phyloP scores from a whole-genome alignment of 352 stramenopile species.

The Phytophthora macrochlamydospora region DNA sequence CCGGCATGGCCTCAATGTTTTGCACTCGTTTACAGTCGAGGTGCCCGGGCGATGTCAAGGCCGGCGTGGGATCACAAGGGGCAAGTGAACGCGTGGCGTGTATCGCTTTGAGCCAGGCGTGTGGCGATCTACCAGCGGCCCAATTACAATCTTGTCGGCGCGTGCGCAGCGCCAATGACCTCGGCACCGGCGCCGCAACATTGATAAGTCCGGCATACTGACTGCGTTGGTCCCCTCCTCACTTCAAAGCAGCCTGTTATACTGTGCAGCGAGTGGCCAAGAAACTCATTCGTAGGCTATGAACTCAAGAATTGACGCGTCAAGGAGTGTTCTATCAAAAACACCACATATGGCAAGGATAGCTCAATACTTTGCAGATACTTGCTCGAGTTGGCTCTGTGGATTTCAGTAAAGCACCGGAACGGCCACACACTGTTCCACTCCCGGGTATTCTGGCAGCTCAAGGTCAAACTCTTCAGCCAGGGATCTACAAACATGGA shows the following conservation, averaged over 20 bases:
- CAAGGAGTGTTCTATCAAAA: too few relatives aligned
- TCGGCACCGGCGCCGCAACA: constrained; percentile 10
- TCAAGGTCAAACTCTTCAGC: constrained; percentile 70
- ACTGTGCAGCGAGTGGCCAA: background rate
- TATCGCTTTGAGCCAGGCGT: constrained; percentile 12
- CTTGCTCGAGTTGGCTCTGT: background rate
- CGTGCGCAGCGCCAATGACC: constrained; percentile 21
- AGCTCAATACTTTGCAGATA: background rate
- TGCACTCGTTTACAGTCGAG: background rate
- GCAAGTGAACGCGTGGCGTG: constrained; percentile 11
- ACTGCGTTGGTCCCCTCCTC: constrained; percentile 18
- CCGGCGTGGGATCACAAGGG: background rate
- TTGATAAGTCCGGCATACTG: constrained; percentile 27
- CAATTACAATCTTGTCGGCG: constrained; percentile 18
- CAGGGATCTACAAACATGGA: constrained; percentile 40
- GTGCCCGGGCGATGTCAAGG: background rate
- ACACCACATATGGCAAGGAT: background rate
- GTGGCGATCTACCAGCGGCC: constrained; percentile 9
- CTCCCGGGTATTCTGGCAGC: constrained; percentile 58
- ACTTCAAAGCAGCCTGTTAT: constrained; percentile 16
- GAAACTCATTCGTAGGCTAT: too few relatives aligned
- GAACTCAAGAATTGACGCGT: too few relatives aligned
- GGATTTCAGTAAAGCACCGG: constrained; percentile 35
- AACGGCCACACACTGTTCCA: constrained; percentile 71
- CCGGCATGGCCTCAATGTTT: background rate